Base-by-base conservation (phyloP, 306 rosid genomes). In the Ziziphus jujuba region DNA sequence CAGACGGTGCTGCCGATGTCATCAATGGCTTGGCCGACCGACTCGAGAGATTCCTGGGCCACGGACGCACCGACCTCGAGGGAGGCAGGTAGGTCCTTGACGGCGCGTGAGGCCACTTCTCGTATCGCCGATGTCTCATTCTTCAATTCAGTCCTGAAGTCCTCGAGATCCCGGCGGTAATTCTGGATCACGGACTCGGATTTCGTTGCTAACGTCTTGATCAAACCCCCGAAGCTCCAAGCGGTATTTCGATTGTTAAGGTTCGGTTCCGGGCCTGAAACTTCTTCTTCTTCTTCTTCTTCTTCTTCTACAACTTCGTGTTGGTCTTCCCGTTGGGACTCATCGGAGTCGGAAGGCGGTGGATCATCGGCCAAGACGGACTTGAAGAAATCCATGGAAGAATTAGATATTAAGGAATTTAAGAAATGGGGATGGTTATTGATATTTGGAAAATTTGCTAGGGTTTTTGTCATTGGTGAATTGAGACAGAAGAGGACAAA, bases 21-120 rank as follows among this genome's bases (percentile, higher is more conserved):
- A 61, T 93, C 99, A 43, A 93, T 90, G 40, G 95, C 99, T 58
- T 93, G 92, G 20, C 97, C 99, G 2, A 93, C 97, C 44, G 92
- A 78, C 78, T 93, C 99, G 6, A 93, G 96, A 71, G 97, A 93
- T 20, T 79, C 91, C 84, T 93, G 99, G 22, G 96, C 99, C 51
- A 90, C 99, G 40, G 96, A 78, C 25, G 99, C 83, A 65, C 97
- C 97, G 38, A 16, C 89, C 35, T 93, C 99, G 3, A 93, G 81
- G 35, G 91, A 86, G 20, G 75, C 59, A 19, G 98, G 98, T 34
- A 93, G 82, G 65, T 80, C 91, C 78, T 61, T 75, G 65, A 93
- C 97, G 65, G 97, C 99, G 73, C 97, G 97, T 9, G 99, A 93
- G 14, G 99, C 95, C 20, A 79, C 96, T 63, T 85, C 89, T 9